Evolutionary conservation across 2,329 filamentous ascomycete genomes (phyloP).

Genomic region (Dendrostoma leiphaemia): DNA sequence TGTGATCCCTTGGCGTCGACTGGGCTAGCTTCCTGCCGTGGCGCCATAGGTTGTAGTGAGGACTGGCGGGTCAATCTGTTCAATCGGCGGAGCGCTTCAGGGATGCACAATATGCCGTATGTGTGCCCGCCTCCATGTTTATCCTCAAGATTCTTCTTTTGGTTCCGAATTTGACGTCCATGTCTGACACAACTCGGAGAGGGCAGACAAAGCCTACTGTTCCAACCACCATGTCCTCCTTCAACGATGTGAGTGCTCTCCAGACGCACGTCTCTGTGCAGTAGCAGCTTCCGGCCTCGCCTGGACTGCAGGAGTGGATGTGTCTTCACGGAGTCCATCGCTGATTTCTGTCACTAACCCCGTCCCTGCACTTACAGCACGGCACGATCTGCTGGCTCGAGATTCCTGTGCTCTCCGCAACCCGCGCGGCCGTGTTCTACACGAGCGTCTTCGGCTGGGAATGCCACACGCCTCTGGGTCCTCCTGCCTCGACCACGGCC

Average conservation of each 20-base stretch:
- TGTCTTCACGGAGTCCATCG: background rate
- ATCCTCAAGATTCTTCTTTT: no score
- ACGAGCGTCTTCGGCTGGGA: conserved; percentile 34
- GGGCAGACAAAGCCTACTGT: background rate
- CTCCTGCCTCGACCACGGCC: conserved; percentile 6
- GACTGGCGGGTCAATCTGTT: background rate
- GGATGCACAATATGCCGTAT: background rate
- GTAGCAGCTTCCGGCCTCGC: no score
- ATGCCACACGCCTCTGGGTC: conserved; percentile 22
- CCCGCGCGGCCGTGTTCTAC: conserved; percentile 37
- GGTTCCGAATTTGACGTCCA: no score
- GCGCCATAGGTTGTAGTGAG: background rate
- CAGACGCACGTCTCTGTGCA: no score
- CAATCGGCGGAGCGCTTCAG: background rate
- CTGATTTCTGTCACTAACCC: background rate
- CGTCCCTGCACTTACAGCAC: conserved; percentile 10
- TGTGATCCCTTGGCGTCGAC: conserved; percentile 2
- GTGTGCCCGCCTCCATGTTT: no score
- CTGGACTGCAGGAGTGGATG: background rate
- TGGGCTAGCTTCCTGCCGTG: background rate
- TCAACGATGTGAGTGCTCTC: background rate
- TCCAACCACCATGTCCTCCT: background rate
- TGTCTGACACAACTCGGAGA: no score
- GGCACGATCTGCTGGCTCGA: conserved; percentile 39
- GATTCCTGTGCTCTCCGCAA: conserved; percentile 33